phyloP scores from a whole-genome alignment of 2,329 filamentous ascomycete genomes.

The Colletotrichum tropicicola region DNA sequence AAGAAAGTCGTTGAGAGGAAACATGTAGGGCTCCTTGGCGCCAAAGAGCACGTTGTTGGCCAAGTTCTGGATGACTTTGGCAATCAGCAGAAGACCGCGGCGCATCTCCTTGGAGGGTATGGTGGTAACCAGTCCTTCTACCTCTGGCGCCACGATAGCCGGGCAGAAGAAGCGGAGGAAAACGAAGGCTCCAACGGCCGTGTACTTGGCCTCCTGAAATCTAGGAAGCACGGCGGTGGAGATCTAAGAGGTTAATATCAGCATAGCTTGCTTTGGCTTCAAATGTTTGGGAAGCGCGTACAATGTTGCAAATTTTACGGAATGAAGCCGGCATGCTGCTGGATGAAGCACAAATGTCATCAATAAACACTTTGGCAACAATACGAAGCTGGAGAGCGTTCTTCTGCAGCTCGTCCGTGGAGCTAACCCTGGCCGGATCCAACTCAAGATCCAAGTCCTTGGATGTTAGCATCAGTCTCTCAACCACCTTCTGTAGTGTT shows the following conservation, averaged over 20 bases:
- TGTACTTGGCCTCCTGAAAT: slow-evolving; percentile 77
- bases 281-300: slow-evolving; percentile 43
- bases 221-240: slow-evolving; percentile 69
- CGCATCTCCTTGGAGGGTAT: slow-evolving; percentile 75
- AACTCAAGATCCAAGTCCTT: slow-evolving; percentile 75
- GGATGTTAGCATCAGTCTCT: slow-evolving; percentile 72
- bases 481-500: slow-evolving; percentile 73
- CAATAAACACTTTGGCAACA: slow-evolving; percentile 76
- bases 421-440: slow-evolving; percentile 68
- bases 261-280: neutral
- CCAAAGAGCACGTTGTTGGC: slow-evolving; percentile 78
- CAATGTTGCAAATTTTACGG: slow-evolving; percentile 73
- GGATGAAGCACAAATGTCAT: slow-evolving; percentile 73
- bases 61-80: slow-evolving; percentile 76
- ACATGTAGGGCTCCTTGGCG: slow-evolving; percentile 78
- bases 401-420: slow-evolving; percentile 70
- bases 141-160: slow-evolving; percentile 75
- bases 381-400: slow-evolving; percentile 73
- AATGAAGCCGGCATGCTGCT: slow-evolving; percentile 70
- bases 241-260: slow-evolving; percentile 53
- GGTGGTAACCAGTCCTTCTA: slow-evolving; percentile 69
- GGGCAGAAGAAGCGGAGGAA: slow-evolving; percentile 79
- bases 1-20: slow-evolving; percentile 73
- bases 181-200: slow-evolving; percentile 75
- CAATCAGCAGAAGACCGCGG: slow-evolving; percentile 72